These are phyloP conservation scores for Trametes polyzona DNA, from an alignment of 1,284 basidiomycete genomes.

Conservation along the genomic window DNA sequence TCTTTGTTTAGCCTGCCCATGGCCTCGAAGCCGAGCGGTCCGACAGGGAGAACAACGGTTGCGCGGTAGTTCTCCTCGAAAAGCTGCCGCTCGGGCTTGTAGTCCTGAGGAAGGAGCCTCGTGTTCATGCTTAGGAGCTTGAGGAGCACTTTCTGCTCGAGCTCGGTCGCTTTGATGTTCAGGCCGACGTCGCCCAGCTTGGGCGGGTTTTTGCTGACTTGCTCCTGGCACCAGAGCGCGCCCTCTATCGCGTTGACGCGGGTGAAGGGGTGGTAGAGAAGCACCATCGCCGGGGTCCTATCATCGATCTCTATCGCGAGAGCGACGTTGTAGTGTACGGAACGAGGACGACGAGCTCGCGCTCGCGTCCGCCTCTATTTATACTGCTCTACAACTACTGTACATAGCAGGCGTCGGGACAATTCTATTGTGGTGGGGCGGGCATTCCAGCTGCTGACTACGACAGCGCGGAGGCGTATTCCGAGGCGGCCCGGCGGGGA, in stretches of 20 bases:
- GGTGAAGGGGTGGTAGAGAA: slow-evolving; percentile 34
- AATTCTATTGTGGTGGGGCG: too few relatives aligned
- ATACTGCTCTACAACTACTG: too few relatives aligned
- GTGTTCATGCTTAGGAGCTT: slow-evolving; percentile 41
- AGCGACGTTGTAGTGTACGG: too few relatives aligned
- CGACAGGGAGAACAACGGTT: slow-evolving; percentile 45
- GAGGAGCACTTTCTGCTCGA: slow-evolving; percentile 40
- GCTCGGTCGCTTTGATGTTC: slow-evolving; percentile 30
- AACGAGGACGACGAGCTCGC: too few relatives aligned
- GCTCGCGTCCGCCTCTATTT: too few relatives aligned
- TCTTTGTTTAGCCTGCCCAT: slow-evolving; percentile 41
- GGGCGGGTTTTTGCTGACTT: slow-evolving; percentile 2
- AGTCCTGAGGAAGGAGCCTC: slow-evolving; percentile 36
- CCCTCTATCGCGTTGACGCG: slow-evolving; percentile 22
- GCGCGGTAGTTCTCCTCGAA: slow-evolving; percentile 34
- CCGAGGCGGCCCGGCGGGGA: too few relatives aligned
- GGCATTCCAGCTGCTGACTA: too few relatives aligned
- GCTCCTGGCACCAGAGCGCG: slow-evolving; percentile 21
- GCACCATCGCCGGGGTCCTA: slow-evolving; percentile 36
- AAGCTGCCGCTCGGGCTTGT: slow-evolving; percentile 24
- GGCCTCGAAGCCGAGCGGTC: slow-evolving; percentile 41
- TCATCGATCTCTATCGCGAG: too few relatives aligned
- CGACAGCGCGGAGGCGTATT: too few relatives aligned
- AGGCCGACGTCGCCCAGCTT: not conserved
- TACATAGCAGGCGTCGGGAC: too few relatives aligned